A percentile compares a stretch with the other conserved stretches of the same genome.
Conservation (phyloP, 495 filamentous ascomycete genomes). For the Aspergillus hancockii region DNA sequence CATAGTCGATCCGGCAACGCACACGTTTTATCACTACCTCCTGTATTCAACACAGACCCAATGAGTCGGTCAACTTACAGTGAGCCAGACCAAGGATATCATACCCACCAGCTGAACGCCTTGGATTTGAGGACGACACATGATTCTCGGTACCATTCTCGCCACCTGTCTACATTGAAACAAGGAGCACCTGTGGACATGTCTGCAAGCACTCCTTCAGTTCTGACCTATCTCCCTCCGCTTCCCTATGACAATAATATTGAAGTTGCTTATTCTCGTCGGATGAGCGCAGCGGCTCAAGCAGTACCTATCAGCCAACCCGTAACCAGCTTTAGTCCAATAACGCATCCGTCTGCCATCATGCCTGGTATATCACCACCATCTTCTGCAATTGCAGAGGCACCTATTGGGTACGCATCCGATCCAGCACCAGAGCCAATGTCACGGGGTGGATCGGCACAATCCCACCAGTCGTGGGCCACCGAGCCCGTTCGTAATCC, state of each 20-base stretch:
- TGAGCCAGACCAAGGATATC: conserved; percentile 32
- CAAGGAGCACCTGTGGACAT: conserved; percentile 26
- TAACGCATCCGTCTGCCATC: conserved; percentile 42
- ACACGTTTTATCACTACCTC: conserved; percentile 35
- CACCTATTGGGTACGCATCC: conserved; percentile 22
- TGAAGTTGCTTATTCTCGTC: conserved; percentile 22
- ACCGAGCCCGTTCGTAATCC: conserved; percentile 39
- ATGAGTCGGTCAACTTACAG: conserved; percentile 38
- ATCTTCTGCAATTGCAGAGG: conserved; percentile 16
- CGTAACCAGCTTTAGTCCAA: conserved; percentile 8
- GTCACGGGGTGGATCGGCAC: conserved; percentile 34
- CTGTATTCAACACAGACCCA: conserved; percentile 32
- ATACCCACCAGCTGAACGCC: conserved; percentile 19
- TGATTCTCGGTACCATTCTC: conserved; percentile 27
- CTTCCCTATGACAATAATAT: conserved; percentile 38
- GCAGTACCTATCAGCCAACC: conserved; percentile 12
- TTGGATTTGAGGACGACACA: conserved; percentile 29
- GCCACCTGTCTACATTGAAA: conserved; percentile 25
- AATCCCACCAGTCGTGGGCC: conserved; percentile 42
- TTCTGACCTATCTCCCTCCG: conserved; percentile 24
- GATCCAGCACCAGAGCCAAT: conserved; percentile 34
- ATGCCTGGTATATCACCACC: conserved; percentile 39
- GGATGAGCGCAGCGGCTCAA: conserved; percentile 8
- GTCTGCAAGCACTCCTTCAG: conserved; percentile 34
- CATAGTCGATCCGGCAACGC: conserved; percentile 28